Base-by-base conservation (phyloP, 106 monocot species). In the Cymbidium sinense region DNA sequence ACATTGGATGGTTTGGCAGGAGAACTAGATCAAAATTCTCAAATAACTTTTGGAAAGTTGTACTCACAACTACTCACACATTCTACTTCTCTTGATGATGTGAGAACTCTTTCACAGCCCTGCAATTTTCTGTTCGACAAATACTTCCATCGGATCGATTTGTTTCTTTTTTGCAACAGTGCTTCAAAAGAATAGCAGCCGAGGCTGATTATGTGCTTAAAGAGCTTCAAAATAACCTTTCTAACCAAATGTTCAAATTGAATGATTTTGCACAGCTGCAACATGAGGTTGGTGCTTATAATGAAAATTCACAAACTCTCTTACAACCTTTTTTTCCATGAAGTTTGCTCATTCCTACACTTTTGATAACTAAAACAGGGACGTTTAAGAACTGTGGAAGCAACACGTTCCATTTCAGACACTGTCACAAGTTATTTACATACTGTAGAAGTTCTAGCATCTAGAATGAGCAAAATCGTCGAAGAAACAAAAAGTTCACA, bases 401-500 rank as follows among this genome's bases (percentile, higher is more conserved):
- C 84, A 75, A 85, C 92, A 81, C 72, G 89, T 25, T 86, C 89
- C 71, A 95, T 95, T 82, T 92, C 95, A 41, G 85, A 85, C 36
- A 84, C 86, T 52, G 86, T 82, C 61, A 78, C 80, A 78, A 83
- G 80, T 81, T 95, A 91, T 79, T 95, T 95, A 76, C 73, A 85
- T 47, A 83, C 83, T 4, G 79, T 92, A 64, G 91, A 95, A 71
- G 55, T 76, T 71, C 89, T 89, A 86, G 84, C 79, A 64, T 88
- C 81, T 2, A 92, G 80, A 27, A 77, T 95, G 77, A 89, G 77
- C 77, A 81, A 74, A 76, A 95, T 89, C 65, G 72, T 95, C 83
- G 81, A 89, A 78, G 87, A 95, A 81, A 83, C 92, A 43, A 89
- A 90, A 76, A 70, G 36, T 55, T 77, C 78, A 1, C 92, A 95